Evolutionary conservation across 331 rosid genomes (phyloP), one percentile per base, ranked within the genome.

Genomic region (Pyracantha coccinea): DNA sequence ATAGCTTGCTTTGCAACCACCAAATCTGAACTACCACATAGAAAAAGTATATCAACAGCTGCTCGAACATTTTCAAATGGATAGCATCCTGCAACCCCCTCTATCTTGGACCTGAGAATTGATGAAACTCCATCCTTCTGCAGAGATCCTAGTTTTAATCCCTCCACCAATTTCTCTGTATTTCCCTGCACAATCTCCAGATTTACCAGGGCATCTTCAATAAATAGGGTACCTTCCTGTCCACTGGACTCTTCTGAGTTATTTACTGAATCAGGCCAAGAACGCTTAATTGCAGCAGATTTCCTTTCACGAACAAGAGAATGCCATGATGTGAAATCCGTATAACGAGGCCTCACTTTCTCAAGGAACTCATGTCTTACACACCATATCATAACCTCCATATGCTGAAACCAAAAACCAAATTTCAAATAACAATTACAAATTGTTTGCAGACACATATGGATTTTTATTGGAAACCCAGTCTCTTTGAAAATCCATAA

Each of bases 1-100:
- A 88, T 96, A 65, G 99, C 99, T 88, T 89, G 96, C 86, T 96
- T 96, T 32, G 99, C 96, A 80, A 90, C 85, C 78, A 88, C 94
- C 83, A 81, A 77, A 80, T 88, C 94, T 77, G 96, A 92, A 86
- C 96, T 86, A 80, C 97, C 98, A 76, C 58, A 82, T 64, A 96
- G 75, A 83, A 96, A 96, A 78, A 96, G 97, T 33, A 90, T 77
- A 80, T 96, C 97, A 58, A 89, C 93, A 77, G 99, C 96, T 66
- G 86, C 84, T 81, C 88, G 91, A 54, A 90, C 79, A 87, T 75
- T 90, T 83, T 83, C 91, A 82, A 96, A 96, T 29, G 99, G 99
- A 81, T 96, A 92, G 84, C 86, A 90, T 58, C 86, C 82, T 62
- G 86, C 81, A 66, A 82, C 55, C 55, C 84, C 92, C 75, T 85